A percentile compares a stretch with the other conserved stretches of the same genome.
These are phyloP conservation scores for Diaporthe australafricana DNA, from an alignment of 2,329 filamentous ascomycete species.

Conservation along the genomic window DNA sequence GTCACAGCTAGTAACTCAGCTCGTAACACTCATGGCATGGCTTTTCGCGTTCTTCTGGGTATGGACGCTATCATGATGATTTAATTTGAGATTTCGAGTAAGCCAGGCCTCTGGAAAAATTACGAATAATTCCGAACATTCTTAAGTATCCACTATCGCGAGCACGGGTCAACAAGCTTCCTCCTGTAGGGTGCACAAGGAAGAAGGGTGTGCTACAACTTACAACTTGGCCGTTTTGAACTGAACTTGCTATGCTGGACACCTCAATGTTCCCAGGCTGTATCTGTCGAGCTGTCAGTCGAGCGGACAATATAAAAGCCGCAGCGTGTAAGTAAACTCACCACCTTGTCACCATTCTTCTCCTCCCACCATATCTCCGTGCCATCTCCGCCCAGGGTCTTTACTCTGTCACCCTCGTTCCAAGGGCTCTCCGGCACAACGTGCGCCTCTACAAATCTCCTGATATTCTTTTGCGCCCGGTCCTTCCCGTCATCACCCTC, in stretches of 20 bases:
- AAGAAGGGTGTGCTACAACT: slow-evolving; percentile 43
- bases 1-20: neutral
- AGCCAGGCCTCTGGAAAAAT: neutral
- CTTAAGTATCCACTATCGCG: slow-evolving; percentile 72
- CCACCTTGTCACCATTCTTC: slow-evolving; percentile 73
- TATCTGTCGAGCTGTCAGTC: slow-evolving; percentile 59
- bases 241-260: slow-evolving; percentile 76
- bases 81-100: neutral
- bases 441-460: slow-evolving; percentile 87
- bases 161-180: slow-evolving; percentile 36
- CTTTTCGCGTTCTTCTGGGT: too few relatives aligned
- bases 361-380: slow-evolving; percentile 86
- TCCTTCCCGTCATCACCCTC: slow-evolving; percentile 80
- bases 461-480: slow-evolving; percentile 80
- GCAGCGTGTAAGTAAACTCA: slow-evolving; percentile 53
- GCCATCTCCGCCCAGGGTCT: slow-evolving; percentile 70
- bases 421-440: slow-evolving; percentile 82
- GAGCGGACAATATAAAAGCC: neutral
- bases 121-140: slow-evolving; percentile 60
- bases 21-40: neutral
- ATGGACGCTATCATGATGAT: too few relatives aligned
- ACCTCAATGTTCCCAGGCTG: slow-evolving; percentile 87
- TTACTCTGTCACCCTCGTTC: slow-evolving; percentile 73
- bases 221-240: slow-evolving; percentile 87
- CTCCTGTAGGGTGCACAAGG: neutral